phyloP scores from a whole-genome alignment of 192 early-diverging fungal genomes.

The Coemansia sp. region DNA sequence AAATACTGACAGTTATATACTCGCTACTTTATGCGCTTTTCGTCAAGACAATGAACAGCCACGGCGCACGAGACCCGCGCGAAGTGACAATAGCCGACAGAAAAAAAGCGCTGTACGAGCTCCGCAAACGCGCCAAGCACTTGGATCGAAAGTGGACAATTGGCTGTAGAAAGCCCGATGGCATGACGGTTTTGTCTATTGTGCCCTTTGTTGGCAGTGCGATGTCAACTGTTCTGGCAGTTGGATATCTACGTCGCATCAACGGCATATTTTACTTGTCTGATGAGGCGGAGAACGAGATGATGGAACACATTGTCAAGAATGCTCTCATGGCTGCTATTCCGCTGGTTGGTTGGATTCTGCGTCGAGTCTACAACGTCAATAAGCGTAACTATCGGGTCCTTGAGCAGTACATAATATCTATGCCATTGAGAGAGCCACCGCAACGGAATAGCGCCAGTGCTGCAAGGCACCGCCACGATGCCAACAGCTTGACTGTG shows the following conservation, averaged over 20 bases:
- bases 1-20: neutral
- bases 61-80: slow-evolving; percentile 10
- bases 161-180: slow-evolving; percentile 29
- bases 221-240: slow-evolving; percentile 31
- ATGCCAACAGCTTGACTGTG: neutral
- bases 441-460: neutral
- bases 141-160: slow-evolving; percentile 44
- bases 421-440: slow-evolving; percentile 6
- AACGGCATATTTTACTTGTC: slow-evolving; percentile 24
- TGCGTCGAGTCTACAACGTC: slow-evolving; percentile 29
- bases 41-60: slow-evolving; percentile 7
- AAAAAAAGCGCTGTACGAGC: slow-evolving; percentile 27
- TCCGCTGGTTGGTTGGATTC: slow-evolving; percentile 40
- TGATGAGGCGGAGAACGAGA: slow-evolving; percentile 15
- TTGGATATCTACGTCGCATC: slow-evolving; percentile 29
- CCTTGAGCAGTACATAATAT: slow-evolving; percentile 34
- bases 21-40: slow-evolving; percentile 1
- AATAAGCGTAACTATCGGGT: slow-evolving; percentile 44
- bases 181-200: slow-evolving; percentile 29
- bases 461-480: neutral
- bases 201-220: slow-evolving; percentile 34
- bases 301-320: slow-evolving; percentile 27
- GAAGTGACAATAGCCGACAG: slow-evolving; percentile 19
- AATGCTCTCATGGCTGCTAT: slow-evolving; percentile 30
- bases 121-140: slow-evolving; percentile 32